Conservation (phyloP, 2,329 filamentous ascomycete species). For the Pseudogymnoascus sp. region DNA sequence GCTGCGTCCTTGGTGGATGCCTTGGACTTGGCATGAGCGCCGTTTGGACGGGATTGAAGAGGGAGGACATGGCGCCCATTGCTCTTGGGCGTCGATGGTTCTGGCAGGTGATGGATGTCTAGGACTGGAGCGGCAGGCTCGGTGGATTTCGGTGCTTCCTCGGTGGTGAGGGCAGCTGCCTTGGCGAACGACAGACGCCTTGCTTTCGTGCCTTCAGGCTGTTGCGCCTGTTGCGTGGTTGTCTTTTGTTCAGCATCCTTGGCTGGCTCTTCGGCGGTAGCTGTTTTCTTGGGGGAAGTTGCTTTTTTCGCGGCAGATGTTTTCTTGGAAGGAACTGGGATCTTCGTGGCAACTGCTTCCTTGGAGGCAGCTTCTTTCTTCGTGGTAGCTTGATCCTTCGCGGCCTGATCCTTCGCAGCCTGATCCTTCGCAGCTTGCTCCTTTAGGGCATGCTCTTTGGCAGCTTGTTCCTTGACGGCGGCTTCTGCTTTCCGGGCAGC, state of each 20-base stretch:
- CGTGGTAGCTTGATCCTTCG: not conserved
- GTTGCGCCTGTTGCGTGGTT: not conserved
- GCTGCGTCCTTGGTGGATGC: not conserved
- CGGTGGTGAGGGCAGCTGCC: not conserved
- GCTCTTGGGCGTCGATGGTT: conserved; percentile 13
- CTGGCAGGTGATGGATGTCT: not conserved
- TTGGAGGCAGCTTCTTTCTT: not conserved
- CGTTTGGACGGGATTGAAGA: not conserved
- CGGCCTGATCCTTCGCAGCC: not conserved
- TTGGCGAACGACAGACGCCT: not conserved
- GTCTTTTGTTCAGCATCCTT: not conserved
- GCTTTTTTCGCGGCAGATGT: not conserved
- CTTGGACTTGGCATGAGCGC: not conserved
- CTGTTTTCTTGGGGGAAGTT: not conserved
- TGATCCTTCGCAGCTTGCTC: too few species aligned
- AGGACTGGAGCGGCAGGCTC: not conserved
- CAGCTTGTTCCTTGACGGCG: not conserved
- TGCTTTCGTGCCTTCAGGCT: not conserved
- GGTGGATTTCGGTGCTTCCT: conserved; percentile 3
- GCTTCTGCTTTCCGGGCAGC: not conserved
- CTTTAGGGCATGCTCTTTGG: too few species aligned
- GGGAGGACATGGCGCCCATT: not conserved
- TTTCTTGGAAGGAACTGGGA: not conserved
- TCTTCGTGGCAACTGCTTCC: not conserved
- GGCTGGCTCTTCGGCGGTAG: not conserved